Conservation (phyloP, 2,329 filamentous ascomycete species). For the Leptoxyphium fumago region DNA sequence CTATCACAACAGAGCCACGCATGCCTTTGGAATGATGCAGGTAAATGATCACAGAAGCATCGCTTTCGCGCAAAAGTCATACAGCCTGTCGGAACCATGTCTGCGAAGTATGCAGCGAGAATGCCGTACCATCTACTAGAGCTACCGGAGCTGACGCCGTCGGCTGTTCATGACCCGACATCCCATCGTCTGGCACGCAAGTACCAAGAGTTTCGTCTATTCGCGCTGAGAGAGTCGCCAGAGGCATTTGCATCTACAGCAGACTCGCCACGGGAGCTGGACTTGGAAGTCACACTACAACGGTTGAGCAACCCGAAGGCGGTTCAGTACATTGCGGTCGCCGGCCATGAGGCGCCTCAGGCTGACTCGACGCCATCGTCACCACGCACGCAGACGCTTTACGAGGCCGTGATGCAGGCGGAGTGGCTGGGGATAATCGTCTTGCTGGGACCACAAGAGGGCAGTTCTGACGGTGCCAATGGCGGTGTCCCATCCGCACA, state of each 20-base stretch:
- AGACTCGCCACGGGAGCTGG: constrained; percentile 11
- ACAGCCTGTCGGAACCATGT: no score
- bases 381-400: background rate
- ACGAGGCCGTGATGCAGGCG: constrained; percentile 2
- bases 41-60: no score
- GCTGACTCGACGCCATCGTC: background rate
- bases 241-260: constrained; percentile 18
- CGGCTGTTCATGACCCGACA: constrained; percentile 1
- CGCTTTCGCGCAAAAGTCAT: no score
- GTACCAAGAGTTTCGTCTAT: constrained; percentile 13
- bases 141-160: constrained; percentile 6
- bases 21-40: no score
- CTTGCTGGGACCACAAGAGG: constrained; percentile 12
- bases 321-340: constrained; percentile 11
- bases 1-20: no score
- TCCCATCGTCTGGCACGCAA: constrained; percentile 6
- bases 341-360: background rate
- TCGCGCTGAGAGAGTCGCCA: constrained; percentile 13
- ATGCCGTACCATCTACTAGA: constrained; percentile 1
- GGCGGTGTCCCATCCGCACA: constrained; percentile 4
- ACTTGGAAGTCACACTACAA: constrained; percentile 9
- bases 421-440: constrained; percentile 16
- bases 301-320: constrained; percentile 14
- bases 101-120: no score
- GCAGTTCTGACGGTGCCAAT: background rate